phyloP scores from a whole-genome alignment of 2,329 filamentous ascomycete species.

The Plectosphaerella sp. region DNA sequence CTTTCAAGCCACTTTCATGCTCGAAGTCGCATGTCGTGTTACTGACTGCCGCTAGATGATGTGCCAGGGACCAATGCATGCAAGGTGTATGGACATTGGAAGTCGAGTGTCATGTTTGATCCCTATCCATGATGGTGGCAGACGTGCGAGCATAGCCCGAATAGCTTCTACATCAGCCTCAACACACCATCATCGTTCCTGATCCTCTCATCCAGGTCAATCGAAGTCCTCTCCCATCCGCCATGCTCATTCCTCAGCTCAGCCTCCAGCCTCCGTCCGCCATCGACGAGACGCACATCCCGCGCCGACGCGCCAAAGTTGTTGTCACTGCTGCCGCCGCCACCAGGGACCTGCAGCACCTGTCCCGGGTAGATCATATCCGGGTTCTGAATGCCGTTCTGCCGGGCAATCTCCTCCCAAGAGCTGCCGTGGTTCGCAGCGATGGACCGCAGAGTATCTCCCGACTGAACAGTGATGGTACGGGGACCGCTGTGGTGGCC shows the following conservation, averaged over 20 bases:
- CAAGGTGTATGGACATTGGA: too few relatives aligned
- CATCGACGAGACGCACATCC: constrained; percentile 29
- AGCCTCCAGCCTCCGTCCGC: constrained; percentile 26
- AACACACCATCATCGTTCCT: constrained; percentile 22
- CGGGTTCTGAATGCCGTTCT: constrained; percentile 33
- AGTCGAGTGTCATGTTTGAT: too few relatives aligned
- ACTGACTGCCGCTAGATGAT: too few relatives aligned
- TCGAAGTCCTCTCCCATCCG: constrained; percentile 22
- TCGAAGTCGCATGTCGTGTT: too few relatives aligned
- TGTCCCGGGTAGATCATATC: constrained; percentile 39
- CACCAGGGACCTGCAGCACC: constrained; percentile 27
- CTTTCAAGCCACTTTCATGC: too few relatives aligned
- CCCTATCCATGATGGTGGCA: too few relatives aligned
- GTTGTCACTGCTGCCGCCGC: constrained; percentile 14
- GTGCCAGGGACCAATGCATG: too few relatives aligned
- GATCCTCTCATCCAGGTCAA: constrained; percentile 28
- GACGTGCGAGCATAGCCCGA: too few relatives aligned
- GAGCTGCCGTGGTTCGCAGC: constrained; percentile 23
- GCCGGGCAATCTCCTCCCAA: constrained; percentile 33
- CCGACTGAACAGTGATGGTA: constrained; percentile 31
- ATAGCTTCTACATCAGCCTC: too few relatives aligned
- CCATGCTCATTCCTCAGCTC: constrained; percentile 22
- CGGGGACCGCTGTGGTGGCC: constrained; percentile 15
- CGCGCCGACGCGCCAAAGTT: constrained; percentile 29
- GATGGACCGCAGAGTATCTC: constrained; percentile 35